Evolutionary conservation across 2,329 filamentous ascomycete genomes (phyloP).

Genomic region (Westerdykella aurantiaca): DNA sequence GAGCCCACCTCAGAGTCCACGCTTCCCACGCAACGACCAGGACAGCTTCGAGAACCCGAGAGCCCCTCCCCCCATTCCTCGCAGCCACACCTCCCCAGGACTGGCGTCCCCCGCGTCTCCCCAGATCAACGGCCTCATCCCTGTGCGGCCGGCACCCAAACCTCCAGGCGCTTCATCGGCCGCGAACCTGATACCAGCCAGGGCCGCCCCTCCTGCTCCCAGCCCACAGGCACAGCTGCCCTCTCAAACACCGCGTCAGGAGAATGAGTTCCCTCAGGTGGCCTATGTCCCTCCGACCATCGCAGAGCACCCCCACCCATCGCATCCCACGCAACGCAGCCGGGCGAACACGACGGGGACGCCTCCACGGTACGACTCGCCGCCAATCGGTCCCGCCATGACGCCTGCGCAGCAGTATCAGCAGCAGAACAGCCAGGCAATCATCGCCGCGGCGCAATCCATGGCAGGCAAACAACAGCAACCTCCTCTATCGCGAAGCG

Average conservation of each 20-base stretch:
- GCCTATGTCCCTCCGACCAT: slow-evolving; percentile 40
- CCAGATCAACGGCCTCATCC: slow-evolving; percentile 55
- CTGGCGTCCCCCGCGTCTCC: slow-evolving; percentile 41
- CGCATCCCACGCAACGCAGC: slow-evolving; percentile 36
- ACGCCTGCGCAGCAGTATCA: slow-evolving; percentile 44
- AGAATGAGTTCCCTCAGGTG: slow-evolving; percentile 39
- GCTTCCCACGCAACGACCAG: slow-evolving; percentile 83
- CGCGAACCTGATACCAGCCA: slow-evolving; percentile 49
- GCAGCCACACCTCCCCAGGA: slow-evolving; percentile 36
- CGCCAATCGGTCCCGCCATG: slow-evolving; percentile 31
- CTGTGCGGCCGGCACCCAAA: slow-evolving; percentile 78
- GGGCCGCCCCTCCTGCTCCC: slow-evolving; percentile 53
- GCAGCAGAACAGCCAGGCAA: slow-evolving; percentile 80
- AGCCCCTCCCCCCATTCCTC: slow-evolving; percentile 81
- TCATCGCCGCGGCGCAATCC: slow-evolving; percentile 72
- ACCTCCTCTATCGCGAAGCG: slow-evolving; percentile 62
- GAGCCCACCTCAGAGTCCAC: slow-evolving; percentile 75
- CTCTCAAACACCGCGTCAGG: slow-evolving; percentile 21
- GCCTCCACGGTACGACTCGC: slow-evolving; percentile 43
- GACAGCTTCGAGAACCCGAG: slow-evolving; percentile 97
- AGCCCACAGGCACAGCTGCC: slow-evolving; percentile 36
- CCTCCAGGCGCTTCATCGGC: slow-evolving; percentile 57
- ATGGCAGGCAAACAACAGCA: slow-evolving; percentile 44
- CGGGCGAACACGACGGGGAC: slow-evolving; percentile 42
- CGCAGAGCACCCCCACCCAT: slow-evolving; percentile 32